Evolutionary conservation across 164 flowering plant genomes (phyloP).

Genomic region (Umbellularia californica): DNA sequence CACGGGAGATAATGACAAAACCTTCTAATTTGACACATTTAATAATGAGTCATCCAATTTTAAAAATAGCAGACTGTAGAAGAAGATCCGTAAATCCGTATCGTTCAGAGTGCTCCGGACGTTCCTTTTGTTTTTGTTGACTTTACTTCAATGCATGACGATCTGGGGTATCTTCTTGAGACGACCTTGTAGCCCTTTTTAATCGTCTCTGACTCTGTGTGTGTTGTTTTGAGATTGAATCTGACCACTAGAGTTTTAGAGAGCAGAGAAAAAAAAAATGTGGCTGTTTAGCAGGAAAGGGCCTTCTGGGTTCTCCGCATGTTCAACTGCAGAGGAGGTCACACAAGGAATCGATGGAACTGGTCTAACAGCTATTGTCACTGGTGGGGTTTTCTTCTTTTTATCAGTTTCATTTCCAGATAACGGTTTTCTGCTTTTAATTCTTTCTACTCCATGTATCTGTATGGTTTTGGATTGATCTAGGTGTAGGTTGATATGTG

Average conservation of each 20-base stretch:
- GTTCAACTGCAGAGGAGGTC: constrained; percentile 69
- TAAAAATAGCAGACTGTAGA: too few relatives aligned
- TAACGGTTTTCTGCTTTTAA: background rate
- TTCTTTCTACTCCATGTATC: background rate
- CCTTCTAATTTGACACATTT: too few relatives aligned
- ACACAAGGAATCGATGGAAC: constrained; percentile 68
- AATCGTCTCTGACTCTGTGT: too few relatives aligned
- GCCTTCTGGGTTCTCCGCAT: constrained; percentile 61
- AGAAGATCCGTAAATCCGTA: too few relatives aligned
- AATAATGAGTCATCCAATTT: too few relatives aligned
- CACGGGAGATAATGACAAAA: too few relatives aligned
- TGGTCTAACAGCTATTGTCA: constrained; percentile 71
- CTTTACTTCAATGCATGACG: too few relatives aligned
- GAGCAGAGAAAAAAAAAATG: constrained; percentile 22
- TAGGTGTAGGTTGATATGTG: background rate
- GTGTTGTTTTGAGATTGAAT: too few relatives aligned
- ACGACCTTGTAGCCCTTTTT: too few relatives aligned
- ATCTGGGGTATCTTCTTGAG: too few relatives aligned
- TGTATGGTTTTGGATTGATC: background rate
- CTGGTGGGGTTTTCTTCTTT: constrained; percentile 34
- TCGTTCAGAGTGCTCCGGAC: too few relatives aligned
- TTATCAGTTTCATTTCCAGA: background rate
- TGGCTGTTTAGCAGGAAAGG: constrained; percentile 54
- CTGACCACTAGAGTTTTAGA: background rate
- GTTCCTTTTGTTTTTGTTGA: too few relatives aligned